Percentiles rank a stretch among this genome's conserved stretches.
Conservation (phyloP, 176 grass and related monocot species). For the Elymus sibiricus region DNA sequence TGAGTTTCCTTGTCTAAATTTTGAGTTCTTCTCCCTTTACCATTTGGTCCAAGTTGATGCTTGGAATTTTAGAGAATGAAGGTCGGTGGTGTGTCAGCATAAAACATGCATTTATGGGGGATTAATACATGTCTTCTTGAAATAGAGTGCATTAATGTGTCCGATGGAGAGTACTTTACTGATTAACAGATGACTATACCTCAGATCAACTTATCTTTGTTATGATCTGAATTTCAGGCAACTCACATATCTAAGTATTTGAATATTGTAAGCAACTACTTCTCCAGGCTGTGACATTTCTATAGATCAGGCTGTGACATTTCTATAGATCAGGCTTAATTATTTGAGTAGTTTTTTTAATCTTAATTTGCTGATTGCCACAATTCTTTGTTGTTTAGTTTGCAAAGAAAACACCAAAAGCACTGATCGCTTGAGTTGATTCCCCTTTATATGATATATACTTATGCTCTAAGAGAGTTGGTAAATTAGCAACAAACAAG, state of each 20-base stretch:
- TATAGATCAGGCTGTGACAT: neutral
- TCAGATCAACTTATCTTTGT: neutral
- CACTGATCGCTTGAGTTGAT: neutral
- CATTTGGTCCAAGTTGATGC: neutral
- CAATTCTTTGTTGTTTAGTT: neutral
- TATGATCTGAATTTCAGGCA: neutral
- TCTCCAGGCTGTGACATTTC: neutral
- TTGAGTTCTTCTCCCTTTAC: neutral
- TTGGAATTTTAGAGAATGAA: neutral
- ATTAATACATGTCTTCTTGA: neutral
- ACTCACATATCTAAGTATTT: neutral
- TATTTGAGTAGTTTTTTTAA: neutral
- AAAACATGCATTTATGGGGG: neutral
- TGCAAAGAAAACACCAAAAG: neutral
- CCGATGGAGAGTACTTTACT: neutral
- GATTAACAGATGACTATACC: neutral
- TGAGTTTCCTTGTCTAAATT: constrained; percentile 16
- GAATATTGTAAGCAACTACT: neutral
- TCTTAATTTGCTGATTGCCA: neutral
- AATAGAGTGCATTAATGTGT: neutral
- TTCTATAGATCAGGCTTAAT: neutral
- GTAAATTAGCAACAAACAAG: neutral
- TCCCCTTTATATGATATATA: neutral
- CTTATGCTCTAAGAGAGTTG: neutral
- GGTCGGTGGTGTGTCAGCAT: neutral